phyloP scores from a whole-genome alignment of 1,284 basidiomycete genomes.

The Garcileccinum viscosum region DNA sequence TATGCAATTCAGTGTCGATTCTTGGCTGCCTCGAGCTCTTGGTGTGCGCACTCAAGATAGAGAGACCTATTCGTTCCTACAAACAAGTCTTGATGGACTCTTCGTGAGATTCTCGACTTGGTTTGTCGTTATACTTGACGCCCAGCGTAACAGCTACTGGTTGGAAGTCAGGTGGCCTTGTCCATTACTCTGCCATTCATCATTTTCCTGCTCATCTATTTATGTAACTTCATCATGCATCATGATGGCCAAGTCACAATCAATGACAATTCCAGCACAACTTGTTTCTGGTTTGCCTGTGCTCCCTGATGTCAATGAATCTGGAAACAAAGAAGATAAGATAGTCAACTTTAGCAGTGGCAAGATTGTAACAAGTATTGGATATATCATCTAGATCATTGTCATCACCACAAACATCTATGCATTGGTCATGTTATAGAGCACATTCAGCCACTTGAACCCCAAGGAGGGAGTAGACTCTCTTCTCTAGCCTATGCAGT shows the following conservation, averaged over 20 bases:
- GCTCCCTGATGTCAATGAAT: background rate
- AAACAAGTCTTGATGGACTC: too few species aligned
- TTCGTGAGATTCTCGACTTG: too few species aligned
- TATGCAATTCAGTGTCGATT: too few species aligned
- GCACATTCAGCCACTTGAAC: background rate
- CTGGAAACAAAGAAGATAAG: conserved; percentile 5
- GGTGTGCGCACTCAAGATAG: too few species aligned
- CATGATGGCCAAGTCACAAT: conserved; percentile 61
- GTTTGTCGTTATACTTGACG: too few species aligned
- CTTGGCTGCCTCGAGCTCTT: too few species aligned
- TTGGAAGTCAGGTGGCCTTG: conserved; percentile 88
- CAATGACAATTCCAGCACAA: background rate
- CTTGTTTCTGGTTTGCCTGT: background rate
- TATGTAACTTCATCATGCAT: conserved; percentile 73
- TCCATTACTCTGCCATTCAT: conserved; percentile 91
- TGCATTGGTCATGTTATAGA: conserved; percentile 58
- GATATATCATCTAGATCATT: conserved; percentile 67
- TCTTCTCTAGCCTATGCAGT: background rate
- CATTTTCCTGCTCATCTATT: conserved; percentile 74
- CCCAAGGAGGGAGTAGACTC: background rate
- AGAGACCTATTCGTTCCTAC: too few species aligned
- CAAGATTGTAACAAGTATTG: conserved; percentile 57
- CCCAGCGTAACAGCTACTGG: too few species aligned
- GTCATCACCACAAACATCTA: conserved; percentile 75
- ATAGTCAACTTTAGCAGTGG: conserved; percentile 69